Evolutionary conservation across 2,329 filamentous ascomycete genomes (phyloP).

Genomic region (Diaporthe amygdali): DNA sequence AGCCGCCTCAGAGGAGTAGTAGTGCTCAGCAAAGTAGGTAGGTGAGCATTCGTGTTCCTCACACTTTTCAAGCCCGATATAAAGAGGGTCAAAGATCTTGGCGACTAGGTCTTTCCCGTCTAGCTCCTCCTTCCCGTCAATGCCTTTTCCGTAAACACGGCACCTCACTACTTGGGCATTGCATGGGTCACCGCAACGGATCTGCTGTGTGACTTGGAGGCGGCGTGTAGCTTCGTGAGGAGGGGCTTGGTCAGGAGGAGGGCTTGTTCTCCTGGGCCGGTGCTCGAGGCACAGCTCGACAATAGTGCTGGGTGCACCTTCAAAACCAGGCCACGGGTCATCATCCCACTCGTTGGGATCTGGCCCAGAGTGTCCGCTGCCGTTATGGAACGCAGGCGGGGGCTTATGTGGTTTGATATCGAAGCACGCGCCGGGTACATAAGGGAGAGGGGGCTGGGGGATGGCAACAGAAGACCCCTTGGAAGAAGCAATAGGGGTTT

Average conservation of each 20-base stretch:
- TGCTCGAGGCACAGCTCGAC: background rate
- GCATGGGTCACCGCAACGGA: background rate
- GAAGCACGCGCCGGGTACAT: background rate
- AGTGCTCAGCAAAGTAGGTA: background rate
- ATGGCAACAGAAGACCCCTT: background rate
- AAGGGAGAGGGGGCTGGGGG: background rate
- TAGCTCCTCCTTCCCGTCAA: no score
- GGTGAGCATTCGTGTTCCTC: background rate
- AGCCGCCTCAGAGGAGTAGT: background rate
- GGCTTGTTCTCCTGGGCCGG: background rate
- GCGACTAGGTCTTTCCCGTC: background rate
- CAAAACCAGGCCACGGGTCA: background rate
- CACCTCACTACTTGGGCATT: background rate
- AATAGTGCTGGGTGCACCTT: background rate
- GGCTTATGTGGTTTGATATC: background rate
- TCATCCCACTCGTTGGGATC: background rate
- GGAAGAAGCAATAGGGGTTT: no score
- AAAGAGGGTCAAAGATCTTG: background rate
- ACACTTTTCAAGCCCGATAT: background rate
- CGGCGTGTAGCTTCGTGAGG: background rate
- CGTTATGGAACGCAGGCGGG: background rate
- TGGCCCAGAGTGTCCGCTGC: background rate
- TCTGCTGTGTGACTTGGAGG: background rate
- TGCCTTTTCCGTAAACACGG: no score
- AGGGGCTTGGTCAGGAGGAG: background rate